A percentile compares a stretch with the other conserved stretches of the same genome.
Conservation (phyloP, 257 asterid genomes). For the Fraxinus anomala region DNA sequence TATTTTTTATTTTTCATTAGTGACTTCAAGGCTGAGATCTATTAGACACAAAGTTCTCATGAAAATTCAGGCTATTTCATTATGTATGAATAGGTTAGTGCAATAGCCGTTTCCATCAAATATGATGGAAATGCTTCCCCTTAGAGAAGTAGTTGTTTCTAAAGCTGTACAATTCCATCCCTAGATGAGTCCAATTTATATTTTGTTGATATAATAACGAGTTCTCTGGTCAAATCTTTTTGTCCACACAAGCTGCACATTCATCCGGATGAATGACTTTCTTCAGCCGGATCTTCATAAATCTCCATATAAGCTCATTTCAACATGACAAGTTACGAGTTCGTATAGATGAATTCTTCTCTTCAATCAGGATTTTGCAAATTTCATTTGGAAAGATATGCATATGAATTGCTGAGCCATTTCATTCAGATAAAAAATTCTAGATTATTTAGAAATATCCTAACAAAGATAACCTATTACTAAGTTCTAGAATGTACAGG, state of each 20-base stretch:
- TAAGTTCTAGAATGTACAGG: neutral
- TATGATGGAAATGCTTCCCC: neutral
- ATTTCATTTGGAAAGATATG: neutral
- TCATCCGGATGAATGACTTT: neutral
- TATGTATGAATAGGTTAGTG: neutral
- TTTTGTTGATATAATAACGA: neutral
- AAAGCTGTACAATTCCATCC: neutral
- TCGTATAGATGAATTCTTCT: neutral
- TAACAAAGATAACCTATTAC: neutral
- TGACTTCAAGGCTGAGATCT: neutral
- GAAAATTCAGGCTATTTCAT: neutral
- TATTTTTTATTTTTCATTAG: neutral
- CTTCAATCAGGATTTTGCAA: neutral
- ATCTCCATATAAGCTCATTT: neutral
- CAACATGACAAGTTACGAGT: neutral
- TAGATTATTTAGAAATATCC: conserved; percentile 2
- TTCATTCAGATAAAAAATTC: neutral
- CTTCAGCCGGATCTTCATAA: neutral
- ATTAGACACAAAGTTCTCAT: conserved; percentile 2
- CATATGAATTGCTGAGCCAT: neutral
- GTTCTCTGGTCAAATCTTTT: neutral
- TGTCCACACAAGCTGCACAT: neutral
- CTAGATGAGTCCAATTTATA: neutral
- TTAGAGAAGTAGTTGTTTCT: neutral
- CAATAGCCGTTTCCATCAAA: neutral